Conservation (phyloP, 108 stramenopile genomes). For the Pseudonitzschia multistriata region DNA sequence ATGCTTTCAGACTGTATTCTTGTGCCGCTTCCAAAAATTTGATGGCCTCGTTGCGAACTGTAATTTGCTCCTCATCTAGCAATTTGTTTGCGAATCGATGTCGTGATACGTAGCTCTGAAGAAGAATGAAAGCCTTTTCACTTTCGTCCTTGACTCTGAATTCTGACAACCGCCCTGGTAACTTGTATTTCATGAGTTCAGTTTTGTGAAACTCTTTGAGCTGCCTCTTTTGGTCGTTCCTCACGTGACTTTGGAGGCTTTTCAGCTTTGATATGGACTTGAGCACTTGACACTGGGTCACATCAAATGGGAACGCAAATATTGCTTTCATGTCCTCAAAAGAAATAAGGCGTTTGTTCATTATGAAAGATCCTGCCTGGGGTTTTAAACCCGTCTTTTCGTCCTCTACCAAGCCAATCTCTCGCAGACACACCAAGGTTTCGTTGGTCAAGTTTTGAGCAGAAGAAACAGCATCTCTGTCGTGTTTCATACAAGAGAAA, state of each 20-base stretch:
- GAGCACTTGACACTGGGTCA: conserved; percentile 56
- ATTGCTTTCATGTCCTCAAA: conserved; percentile 72
- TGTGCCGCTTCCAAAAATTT: conserved; percentile 70
- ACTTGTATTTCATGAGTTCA: conserved; percentile 57
- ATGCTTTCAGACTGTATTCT: conserved; percentile 69
- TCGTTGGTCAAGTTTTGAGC: conserved; percentile 6
- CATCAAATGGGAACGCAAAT: conserved; percentile 59
- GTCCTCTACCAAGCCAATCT: conserved; percentile 12
- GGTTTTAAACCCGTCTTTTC: conserved; percentile 27
- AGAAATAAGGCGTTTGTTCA: conserved; percentile 73
- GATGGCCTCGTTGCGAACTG: conserved; percentile 53
- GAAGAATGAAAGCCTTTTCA: conserved; percentile 82
- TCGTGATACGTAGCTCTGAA: conserved; percentile 74
- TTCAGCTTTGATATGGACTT: conserved; percentile 57
- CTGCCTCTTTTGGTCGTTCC: conserved; percentile 72
- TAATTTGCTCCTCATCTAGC: conserved; percentile 68
- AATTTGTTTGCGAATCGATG: conserved; percentile 60
- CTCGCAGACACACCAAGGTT: conserved; percentile 8
- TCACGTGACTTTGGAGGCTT: conserved; percentile 63
- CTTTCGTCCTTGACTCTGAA: conserved; percentile 63
- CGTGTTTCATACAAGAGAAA: conserved; percentile 42
- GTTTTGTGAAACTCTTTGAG: conserved; percentile 79
- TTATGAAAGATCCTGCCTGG: conserved; percentile 52
- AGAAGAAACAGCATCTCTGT: conserved; percentile 16
- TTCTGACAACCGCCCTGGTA: conserved; percentile 76